phyloP scores from a whole-genome alignment of 129 eudicot genomes.

The Escallonia rubra region DNA sequence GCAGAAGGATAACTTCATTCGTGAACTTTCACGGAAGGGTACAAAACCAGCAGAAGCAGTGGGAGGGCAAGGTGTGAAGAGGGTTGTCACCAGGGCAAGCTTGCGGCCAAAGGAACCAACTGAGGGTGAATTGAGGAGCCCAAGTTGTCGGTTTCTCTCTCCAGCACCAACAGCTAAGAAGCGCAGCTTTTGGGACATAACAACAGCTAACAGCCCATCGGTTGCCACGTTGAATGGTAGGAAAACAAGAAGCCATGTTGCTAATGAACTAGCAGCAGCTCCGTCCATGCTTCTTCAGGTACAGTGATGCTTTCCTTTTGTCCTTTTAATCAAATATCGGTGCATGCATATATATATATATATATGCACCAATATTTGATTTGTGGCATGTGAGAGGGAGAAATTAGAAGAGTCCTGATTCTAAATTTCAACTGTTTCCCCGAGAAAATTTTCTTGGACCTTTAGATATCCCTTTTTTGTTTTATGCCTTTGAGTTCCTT shows the following conservation, averaged over 20 bases:
- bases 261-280: conserved; percentile 41
- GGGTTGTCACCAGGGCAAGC: conserved; percentile 35
- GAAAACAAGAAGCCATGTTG: conserved; percentile 71
- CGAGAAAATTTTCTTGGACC: not conserved
- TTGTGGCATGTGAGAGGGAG: not conserved
- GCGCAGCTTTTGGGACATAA: conserved; percentile 81
- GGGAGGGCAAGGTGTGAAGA: conserved; percentile 24
- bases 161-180: conserved; percentile 70
- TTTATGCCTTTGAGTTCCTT: conserved; percentile 5
- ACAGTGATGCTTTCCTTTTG: not conserved
- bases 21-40: conserved; percentile 46
- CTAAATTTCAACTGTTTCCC: not conserved
- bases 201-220: conserved; percentile 81
- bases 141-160: conserved; percentile 53
- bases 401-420: not conserved
- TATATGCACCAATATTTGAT: not conserved
- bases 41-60: conserved; percentile 21
- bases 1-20: conserved; percentile 65
- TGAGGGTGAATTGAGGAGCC: conserved; percentile 57
- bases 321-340: not conserved
- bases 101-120: conserved; percentile 41
- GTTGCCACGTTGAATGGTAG: conserved; percentile 56
- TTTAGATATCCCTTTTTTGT: not conserved
- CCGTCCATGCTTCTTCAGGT: conserved; percentile 95
- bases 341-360: too few relatives aligned